Evolutionary conservation across 2,329 filamentous ascomycete species (phyloP), one percentile per base, ranked within the genome.

Genomic region (Rutstroemia sp.): DNA sequence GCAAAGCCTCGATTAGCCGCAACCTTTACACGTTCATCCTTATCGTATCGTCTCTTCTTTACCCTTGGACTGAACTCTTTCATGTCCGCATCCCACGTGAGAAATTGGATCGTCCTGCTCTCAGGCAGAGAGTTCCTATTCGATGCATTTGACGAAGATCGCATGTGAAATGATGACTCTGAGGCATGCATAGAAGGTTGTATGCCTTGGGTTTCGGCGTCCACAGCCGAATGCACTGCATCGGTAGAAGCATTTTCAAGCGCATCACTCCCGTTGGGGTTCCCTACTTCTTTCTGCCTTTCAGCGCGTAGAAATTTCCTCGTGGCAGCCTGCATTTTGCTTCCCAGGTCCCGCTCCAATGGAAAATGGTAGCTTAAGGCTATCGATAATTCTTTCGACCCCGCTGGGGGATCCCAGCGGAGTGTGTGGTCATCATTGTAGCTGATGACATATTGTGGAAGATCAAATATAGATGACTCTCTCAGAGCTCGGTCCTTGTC

Each of bases 301-400:
- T 53, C 54, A 25, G 40, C 34, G n/a, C 34, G 38, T 16, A 60
- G 36, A 23, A 61, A 63, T 12, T 25, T 45, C n/a, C 46, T 44
- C 5, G 49, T 61, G 1, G 61, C 61, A 36, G 60, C 58, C 48
- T 57, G 52, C 58, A 63, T 60, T 38, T 62, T 62, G 27, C 49
- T 54, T 36, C 57, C 57, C 27, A 63, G 38, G 19, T 59, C 57
- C 8, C 25, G 45, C 19, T 59, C 45, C n/a, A 61, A 16, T 14
- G 61, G 60, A 34, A 59, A 63, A 38, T 62, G 55, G 34, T 61
- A 62, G 34, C 61, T 63, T 3, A 63, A 50, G 8, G 61, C 61
- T 45, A 59, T 25, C 8, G 61, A 59, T 12, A 63, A 47, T 48
- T 63, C 58, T 38, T 50, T 55, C 7, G 61, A 62, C 16, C 53